Percentiles rank a stretch among this genome's conserved stretches.
These are phyloP conservation scores for Monosporascus sp. DNA, from an alignment of 2,329 filamentous ascomycete genomes.

Conservation along the genomic window DNA sequence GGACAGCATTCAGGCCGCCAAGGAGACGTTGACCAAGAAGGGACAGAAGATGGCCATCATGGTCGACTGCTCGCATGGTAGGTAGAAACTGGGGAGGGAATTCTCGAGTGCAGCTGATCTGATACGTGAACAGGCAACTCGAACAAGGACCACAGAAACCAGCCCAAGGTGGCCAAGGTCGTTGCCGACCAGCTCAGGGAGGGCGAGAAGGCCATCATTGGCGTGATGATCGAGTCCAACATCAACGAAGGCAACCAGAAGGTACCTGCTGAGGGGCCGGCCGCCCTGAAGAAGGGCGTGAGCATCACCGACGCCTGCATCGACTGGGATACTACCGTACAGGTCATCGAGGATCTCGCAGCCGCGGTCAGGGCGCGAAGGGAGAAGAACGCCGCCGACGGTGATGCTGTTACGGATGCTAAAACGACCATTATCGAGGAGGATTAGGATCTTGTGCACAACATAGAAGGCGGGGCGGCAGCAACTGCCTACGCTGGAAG, in stretches of 20 bases:
- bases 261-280: conserved; percentile 75
- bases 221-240: conserved; percentile 98
- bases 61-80: conserved; percentile 97
- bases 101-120: conserved; percentile 2
- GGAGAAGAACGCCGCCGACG: conserved; percentile 38
- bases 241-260: conserved; percentile 89
- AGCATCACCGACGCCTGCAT: conserved; percentile 97
- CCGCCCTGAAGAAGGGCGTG: conserved; percentile 78
- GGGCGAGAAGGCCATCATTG: conserved; percentile 83
- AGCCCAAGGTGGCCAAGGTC: conserved; percentile 82
- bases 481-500: not conserved
- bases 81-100: conserved; percentile 18
- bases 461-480: not conserved
- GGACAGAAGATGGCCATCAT: conserved; percentile 85
- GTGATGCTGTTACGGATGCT: conserved; percentile 21
- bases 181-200: conserved; percentile 81
- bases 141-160: conserved; percentile 94
- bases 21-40: conserved; percentile 76
- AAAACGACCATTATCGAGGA: conserved; percentile 47
- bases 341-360: conserved; percentile 78
- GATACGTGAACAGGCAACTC: conserved; percentile 66
- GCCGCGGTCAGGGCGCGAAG: conserved; percentile 75
- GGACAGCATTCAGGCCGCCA: conserved; percentile 72
- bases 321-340: conserved; percentile 79
- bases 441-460: conserved; percentile 31